Percentiles rank a stretch among this genome's conserved stretches.
Evolutionary conservation across 371 early-diverging fungal genomes (phyloP).

Genomic region (Mortierella sp.): DNA sequence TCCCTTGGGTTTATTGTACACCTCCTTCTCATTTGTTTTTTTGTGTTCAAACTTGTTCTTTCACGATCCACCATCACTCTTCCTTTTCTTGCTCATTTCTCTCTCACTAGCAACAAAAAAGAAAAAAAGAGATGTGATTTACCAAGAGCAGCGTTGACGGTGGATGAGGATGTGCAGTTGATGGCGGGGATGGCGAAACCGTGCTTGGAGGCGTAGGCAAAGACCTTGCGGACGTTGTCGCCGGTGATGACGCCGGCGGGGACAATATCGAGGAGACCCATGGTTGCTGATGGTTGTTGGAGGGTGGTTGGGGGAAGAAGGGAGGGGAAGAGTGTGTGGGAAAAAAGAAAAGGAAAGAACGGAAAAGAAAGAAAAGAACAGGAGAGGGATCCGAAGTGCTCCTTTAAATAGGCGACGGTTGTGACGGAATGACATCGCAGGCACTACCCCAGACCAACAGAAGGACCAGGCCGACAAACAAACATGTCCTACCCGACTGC

Average conservation of each 20-base stretch:
- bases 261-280: slow-evolving; percentile 86
- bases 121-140: slow-evolving; percentile 8
- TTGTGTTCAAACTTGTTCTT: not conserved
- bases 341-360: slow-evolving; percentile 19
- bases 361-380: not conserved
- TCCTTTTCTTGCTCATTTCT: not conserved
- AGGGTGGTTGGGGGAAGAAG: not conserved
- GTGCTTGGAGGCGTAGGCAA: slow-evolving; percentile 85
- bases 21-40: not conserved
- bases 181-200: slow-evolving; percentile 93
- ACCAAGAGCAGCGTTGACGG: slow-evolving; percentile 87
- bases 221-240: slow-evolving; percentile 88
- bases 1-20: not conserved
- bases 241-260: slow-evolving; percentile 93
- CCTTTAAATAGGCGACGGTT: not conserved
- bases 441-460: slow-evolving; percentile 4
- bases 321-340: slow-evolving; percentile 21
- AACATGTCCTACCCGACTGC: slow-evolving; percentile 12
- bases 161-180: slow-evolving; percentile 94
- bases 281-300: slow-evolving; percentile 48
- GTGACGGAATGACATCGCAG: not conserved
- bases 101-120: not conserved
- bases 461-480: not conserved
- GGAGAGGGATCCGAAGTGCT: not conserved
- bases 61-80: not conserved